These are phyloP conservation scores for Neophaeococcomyces aloes DNA, from an alignment of 2,329 filamentous ascomycete species.

Conservation along the genomic window DNA sequence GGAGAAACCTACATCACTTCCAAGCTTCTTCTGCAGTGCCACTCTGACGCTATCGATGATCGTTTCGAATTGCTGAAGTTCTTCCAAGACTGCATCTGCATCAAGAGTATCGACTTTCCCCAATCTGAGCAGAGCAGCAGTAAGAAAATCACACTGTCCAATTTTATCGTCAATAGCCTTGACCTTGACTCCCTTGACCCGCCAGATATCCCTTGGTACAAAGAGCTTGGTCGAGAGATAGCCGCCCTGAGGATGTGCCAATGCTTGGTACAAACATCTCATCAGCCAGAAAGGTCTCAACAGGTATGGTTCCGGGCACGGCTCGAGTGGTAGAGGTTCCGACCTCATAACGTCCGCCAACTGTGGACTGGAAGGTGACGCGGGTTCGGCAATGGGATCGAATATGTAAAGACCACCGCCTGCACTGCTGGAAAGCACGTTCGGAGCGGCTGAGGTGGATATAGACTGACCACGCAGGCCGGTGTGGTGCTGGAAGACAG, in stretches of 20 bases:
- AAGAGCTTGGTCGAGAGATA: conserved; percentile 89
- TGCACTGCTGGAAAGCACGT: conserved; percentile 34
- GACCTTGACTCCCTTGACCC: conserved; percentile 84
- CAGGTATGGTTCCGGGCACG: conserved; percentile 79
- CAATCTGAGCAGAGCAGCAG: conserved; percentile 75
- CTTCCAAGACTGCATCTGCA: conserved; percentile 81
- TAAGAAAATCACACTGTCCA: conserved; percentile 79
- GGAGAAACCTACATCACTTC: conserved; percentile 83
- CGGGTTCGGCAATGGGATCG: conserved; percentile 62
- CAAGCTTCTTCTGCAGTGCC: conserved; percentile 68
- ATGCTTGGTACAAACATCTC: conserved; percentile 83
- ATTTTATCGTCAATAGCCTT: conserved; percentile 90
- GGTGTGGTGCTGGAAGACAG: conserved; percentile 46
- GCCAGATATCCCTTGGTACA: conserved; percentile 85
- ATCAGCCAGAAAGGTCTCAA: conserved; percentile 97
- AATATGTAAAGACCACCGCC: conserved; percentile 69
- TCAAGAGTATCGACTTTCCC: conserved; percentile 77
- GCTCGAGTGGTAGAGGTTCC: conserved; percentile 66
- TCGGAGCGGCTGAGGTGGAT: conserved; percentile 48
- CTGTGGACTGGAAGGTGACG: conserved; percentile 40
- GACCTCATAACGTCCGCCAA: conserved; percentile 52
- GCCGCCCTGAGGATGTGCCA: conserved; percentile 81
- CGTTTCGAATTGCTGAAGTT: conserved; percentile 81
- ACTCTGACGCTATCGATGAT: conserved; percentile 78
- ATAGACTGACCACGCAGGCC: conserved; percentile 40